Base-by-base conservation (phyloP, 257 asterid genomes). In the Solanum tacnaense region DNA sequence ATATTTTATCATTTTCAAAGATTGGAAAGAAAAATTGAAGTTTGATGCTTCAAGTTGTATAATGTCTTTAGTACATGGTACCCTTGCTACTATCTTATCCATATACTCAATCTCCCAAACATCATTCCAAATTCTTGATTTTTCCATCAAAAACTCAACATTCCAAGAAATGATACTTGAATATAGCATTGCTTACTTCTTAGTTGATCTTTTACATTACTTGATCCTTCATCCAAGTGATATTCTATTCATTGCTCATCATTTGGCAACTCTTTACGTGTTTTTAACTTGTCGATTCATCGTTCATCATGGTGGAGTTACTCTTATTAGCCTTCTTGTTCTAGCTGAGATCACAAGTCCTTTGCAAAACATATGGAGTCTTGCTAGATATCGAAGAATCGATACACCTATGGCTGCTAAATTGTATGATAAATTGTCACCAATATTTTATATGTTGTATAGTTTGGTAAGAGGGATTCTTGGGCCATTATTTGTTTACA, bases 311-410 rank as follows among this genome's bases (percentile, higher is more conserved):
- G 99, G 98, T 41, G 97, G 95, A 3, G 91, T 89, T 46, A 92
- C 94, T 15, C 56, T 96, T 87, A 91, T 96, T 31, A 93, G 92
- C 2, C 88, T 93, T 32, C 94, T 96, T 84, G 87, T 89, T 83
- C 89, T 93, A 86, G 99, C 99, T 11, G 98, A 96, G 93, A 90
- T 89, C 35, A 96, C 98, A 10, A 91, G 94, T 78, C 89, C 92
- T 1, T 95, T 95, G 65, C 99, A 95, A 92, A 95, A 96, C 89
- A 90, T 92, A 21, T 93, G 98, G 98, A 96, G 94, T 87, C 92
- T 96, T 13, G 94, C 96, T 7, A 89, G 96, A 65, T 91, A 52
- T 82, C 88, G 91, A 62, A 94, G 87, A 75, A 85, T 46, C 75
- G 94, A 95, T 36, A 90, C 93, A 9, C 89, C 86, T 1, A 89